Percentiles rank a stretch among this genome's conserved stretches.
Conservation (phyloP, 139 green algal genomes). For the Ettlia oleoabundans region DNA sequence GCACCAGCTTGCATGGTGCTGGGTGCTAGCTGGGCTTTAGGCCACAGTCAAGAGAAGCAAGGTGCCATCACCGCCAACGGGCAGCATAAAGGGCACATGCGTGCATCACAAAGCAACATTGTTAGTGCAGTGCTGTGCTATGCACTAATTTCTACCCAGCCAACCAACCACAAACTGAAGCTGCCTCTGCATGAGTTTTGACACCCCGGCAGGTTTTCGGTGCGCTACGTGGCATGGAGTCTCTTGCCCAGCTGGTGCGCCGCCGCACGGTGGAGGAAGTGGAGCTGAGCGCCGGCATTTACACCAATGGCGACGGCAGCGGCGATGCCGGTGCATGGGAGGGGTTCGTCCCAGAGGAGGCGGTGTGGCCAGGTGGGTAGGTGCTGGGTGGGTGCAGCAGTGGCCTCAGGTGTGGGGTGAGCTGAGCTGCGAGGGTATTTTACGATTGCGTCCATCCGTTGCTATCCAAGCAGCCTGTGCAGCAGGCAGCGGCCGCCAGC, state of each 20-base stretch:
- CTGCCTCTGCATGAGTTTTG: too few relatives aligned
- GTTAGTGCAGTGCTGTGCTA: too few relatives aligned
- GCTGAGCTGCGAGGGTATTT: background rate
- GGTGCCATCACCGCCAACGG: too few relatives aligned
- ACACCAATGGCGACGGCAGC: background rate
- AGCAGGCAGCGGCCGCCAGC: background rate
- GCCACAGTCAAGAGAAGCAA: too few relatives aligned
- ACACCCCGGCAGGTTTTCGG: too few relatives aligned
- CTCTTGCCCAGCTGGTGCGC: slow-evolving; percentile 61
- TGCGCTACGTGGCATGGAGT: slow-evolving; percentile 62
- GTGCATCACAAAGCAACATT: too few relatives aligned
- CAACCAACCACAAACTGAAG: too few relatives aligned
- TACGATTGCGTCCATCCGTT: background rate
- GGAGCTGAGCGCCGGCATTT: background rate
- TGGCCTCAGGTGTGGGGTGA: background rate
- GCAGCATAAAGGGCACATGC: too few relatives aligned
- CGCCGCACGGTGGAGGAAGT: background rate
- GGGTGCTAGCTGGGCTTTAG: too few relatives aligned
- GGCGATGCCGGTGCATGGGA: background rate
- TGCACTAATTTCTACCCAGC: too few relatives aligned
- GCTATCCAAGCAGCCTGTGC: background rate
- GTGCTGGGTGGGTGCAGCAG: background rate
- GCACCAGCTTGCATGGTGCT: too few relatives aligned
- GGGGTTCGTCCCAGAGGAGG: background rate
- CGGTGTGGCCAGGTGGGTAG: slow-evolving; percentile 9